Base-by-base conservation (phyloP, 2,329 filamentous ascomycete genomes). In the Fusarium pseudonygamai region DNA sequence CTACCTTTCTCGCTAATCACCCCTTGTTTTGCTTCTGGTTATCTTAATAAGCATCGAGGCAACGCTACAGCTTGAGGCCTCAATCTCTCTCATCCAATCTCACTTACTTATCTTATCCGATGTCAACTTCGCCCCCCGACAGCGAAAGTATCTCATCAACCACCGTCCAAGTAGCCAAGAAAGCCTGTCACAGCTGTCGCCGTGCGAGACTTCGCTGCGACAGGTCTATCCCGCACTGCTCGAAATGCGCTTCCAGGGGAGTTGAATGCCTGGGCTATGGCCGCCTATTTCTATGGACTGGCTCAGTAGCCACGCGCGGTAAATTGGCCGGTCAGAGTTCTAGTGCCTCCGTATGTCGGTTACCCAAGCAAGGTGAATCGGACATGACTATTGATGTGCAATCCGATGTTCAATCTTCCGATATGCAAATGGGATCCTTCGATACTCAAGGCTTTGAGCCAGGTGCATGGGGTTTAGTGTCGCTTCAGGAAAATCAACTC, bases 191-290 rank as follows among this genome's bases (percentile, higher is more conserved):
- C 78, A 88, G 87, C 78, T 88, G 87, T 75, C 84, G 87, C 36
- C 85, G 85, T 52, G 84, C 84, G 64, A 83, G 87, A 67, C 83
- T 87, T 74, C 85, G 85, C 72, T 88, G 87, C 78, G 87, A 88
- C 70, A 83, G 84, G 50, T 85, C 85, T 15, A 79, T 85, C 26
- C 86, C 86, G 47, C 82, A 83, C 70, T 88, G 87, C 78, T 82
- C 84, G 68, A 88, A 88, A 80, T 88, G 86, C 70, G 71, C 80
- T 45, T 82, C 81, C 26, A 80, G 84, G 18, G 86, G 86, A 24
- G 81, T 84, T 67, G 85, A 87, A 71, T 88, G 87, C 73, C 82
- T 88, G 39, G 87, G 87, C 40, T 88, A 88, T 69, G 85, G 85
- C n/a, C 85, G 85, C 74, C 78, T 88, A 30, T 86, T 87, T 50